These are phyloP conservation scores for Tricholoma furcatifolium DNA, from an alignment of 768 basidiomycete genomes.

Conservation along the genomic window DNA sequence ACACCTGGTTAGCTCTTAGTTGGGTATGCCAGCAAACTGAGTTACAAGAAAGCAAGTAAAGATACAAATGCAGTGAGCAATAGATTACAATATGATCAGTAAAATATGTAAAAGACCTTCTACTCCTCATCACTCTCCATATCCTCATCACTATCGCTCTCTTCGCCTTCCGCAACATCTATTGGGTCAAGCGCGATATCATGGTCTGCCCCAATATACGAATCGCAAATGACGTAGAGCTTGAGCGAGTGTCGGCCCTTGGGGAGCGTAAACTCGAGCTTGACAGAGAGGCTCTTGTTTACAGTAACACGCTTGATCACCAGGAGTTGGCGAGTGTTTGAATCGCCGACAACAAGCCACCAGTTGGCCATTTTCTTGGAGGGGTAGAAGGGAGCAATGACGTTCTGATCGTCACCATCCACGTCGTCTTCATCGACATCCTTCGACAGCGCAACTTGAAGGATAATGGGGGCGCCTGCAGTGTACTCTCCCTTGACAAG, in stretches of 20 bases:
- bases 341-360: slow-evolving; percentile 97
- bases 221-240: slow-evolving; percentile 90
- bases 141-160: slow-evolving; percentile 79
- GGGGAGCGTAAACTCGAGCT: slow-evolving; percentile 86
- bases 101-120: not conserved
- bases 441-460: slow-evolving; percentile 76
- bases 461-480: slow-evolving; percentile 77
- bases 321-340: slow-evolving; percentile 74
- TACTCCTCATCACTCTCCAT: slow-evolving; percentile 59
- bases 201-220: slow-evolving; percentile 90
- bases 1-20: too few relatives aligned
- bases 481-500: slow-evolving; percentile 87
- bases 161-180: slow-evolving; percentile 89
- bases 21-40: not conserved
- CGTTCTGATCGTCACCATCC: slow-evolving; percentile 65
- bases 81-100: slow-evolving; percentile 11
- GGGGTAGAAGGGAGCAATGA: slow-evolving; percentile 94
- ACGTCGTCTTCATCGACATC: slow-evolving; percentile 82
- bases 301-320: slow-evolving; percentile 89
- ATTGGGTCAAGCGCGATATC: slow-evolving; percentile 82
- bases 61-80: slow-evolving; percentile 11
- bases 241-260: slow-evolving; percentile 83
- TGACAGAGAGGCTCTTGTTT: slow-evolving; percentile 79
- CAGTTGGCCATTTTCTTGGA: slow-evolving; percentile 89
- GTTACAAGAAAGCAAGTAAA: slow-evolving; percentile 5